phyloP scores from a whole-genome alignment of 768 basidiomycete genomes.

The Scleroderma citrinum region DNA sequence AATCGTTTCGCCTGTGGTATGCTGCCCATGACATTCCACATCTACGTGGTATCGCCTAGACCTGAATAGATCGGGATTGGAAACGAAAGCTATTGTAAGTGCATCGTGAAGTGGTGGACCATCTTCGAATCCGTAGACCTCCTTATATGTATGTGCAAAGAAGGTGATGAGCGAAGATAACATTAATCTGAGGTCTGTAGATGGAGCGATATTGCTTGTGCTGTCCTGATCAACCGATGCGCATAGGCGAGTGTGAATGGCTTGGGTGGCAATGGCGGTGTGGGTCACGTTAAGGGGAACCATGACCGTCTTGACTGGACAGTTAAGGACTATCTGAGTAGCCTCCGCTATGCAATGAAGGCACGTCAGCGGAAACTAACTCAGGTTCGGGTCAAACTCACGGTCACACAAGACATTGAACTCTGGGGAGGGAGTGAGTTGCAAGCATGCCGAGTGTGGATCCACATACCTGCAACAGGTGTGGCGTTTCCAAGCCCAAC shows the following conservation, averaged over 20 bases:
- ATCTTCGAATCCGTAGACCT: slow-evolving; percentile 73
- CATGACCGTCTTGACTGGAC: slow-evolving; percentile 65
- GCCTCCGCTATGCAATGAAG: slow-evolving; percentile 57
- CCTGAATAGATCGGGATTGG: slow-evolving; percentile 60
- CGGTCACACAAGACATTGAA: slow-evolving; percentile 82
- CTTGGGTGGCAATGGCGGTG: slow-evolving; percentile 64
- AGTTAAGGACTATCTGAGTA: slow-evolving; percentile 72
- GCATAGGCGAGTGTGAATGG: slow-evolving; percentile 50
- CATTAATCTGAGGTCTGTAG: slow-evolving; percentile 56
- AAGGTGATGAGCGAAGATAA: slow-evolving; percentile 69
- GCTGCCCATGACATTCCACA: slow-evolving; percentile 64
- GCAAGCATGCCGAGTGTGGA: not conserved
- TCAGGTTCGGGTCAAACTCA: slow-evolving; percentile 31
- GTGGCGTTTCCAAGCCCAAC: slow-evolving; percentile 80
- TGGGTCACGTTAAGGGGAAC: slow-evolving; percentile 88
- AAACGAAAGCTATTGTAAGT: slow-evolving; percentile 72
- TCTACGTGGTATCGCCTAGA: slow-evolving; percentile 70
- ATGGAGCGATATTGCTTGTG: slow-evolving; percentile 13
- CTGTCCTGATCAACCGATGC: slow-evolving; percentile 29
- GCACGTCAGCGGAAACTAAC: not conserved
- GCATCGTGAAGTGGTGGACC: slow-evolving; percentile 89
- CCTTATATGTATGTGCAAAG: slow-evolving; percentile 68
- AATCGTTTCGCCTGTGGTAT: slow-evolving; percentile 71
- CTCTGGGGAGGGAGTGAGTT: slow-evolving; percentile 35
- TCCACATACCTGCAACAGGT: slow-evolving; percentile 54